These are phyloP conservation scores for Yamadazyma sp. DNA, from an alignment of 1,139 yeast species.

Conservation along the genomic window DNA sequence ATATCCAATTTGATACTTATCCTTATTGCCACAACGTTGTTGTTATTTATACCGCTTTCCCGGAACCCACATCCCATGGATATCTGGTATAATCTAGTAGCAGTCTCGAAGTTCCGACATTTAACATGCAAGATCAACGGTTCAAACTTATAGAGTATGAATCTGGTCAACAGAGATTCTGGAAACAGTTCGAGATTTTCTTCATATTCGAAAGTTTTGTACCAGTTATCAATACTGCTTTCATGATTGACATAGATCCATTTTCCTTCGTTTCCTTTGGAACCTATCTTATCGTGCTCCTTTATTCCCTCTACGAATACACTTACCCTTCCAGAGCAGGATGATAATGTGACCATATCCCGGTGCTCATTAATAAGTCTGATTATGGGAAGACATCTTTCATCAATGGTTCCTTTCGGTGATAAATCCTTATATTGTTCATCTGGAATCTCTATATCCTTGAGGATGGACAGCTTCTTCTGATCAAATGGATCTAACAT, in stretches of 20 bases:
- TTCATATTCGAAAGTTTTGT: slow-evolving; percentile 29
- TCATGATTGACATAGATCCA: slow-evolving; percentile 87
- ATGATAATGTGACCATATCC: slow-evolving; percentile 81
- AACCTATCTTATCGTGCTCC: slow-evolving; percentile 54
- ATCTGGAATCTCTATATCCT: slow-evolving; percentile 48
- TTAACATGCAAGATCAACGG: slow-evolving; percentile 83
- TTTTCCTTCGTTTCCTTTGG: slow-evolving; percentile 82
- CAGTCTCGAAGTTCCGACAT: slow-evolving; percentile 61
- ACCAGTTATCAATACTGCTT: slow-evolving; percentile 54
- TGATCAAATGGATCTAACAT: slow-evolving; percentile 64
- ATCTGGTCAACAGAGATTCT: slow-evolving; percentile 36
- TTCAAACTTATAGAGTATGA: slow-evolving; percentile 73
- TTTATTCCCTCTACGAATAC: slow-evolving; percentile 71
- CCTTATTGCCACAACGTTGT: slow-evolving; percentile 75
- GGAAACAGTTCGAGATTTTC: slow-evolving; percentile 14
- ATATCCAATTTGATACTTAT: slow-evolving; percentile 69
- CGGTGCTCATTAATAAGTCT: slow-evolving; percentile 58
- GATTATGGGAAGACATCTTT: slow-evolving; percentile 68
- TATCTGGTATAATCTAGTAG: slow-evolving; percentile 59
- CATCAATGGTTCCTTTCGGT: slow-evolving; percentile 84
- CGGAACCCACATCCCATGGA: slow-evolving; percentile 88
- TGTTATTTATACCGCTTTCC: slow-evolving; percentile 82
- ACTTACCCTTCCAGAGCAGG: slow-evolving; percentile 85
- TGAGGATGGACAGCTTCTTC: slow-evolving; percentile 60
- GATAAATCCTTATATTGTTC: slow-evolving; percentile 62